phyloP scores from a whole-genome alignment of 257 asterid genomes.

The Plantago elongata region DNA sequence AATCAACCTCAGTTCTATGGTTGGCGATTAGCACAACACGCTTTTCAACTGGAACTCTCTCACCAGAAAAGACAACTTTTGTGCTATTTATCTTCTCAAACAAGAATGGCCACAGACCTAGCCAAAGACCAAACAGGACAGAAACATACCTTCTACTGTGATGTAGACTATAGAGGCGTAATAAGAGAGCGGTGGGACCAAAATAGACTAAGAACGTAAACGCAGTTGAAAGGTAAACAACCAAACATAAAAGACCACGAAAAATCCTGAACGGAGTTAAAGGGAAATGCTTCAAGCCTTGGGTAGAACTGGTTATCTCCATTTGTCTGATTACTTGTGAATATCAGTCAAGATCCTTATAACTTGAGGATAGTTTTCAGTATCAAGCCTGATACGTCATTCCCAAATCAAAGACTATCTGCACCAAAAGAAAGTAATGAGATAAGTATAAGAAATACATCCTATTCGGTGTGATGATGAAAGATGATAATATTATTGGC shows the following conservation, averaged over 20 bases:
- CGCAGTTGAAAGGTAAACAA: constrained; percentile 57
- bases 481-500: no score
- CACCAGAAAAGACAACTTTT: constrained; percentile 78
- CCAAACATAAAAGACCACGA: constrained; percentile 62
- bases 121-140: constrained; percentile 71
- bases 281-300: constrained; percentile 53
- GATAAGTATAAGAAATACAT: background rate
- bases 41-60: constrained; percentile 56
- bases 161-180: constrained; percentile 63
- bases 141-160: constrained; percentile 69
- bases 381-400: constrained; percentile 14
- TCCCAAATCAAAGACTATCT: constrained; percentile 19
- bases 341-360: constrained; percentile 16
- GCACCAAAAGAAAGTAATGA: background rate
- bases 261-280: constrained; percentile 56
- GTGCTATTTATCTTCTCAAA: constrained; percentile 84
- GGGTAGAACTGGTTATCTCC: constrained; percentile 35
- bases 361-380: constrained; percentile 2
- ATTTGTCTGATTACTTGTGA: constrained; percentile 21
- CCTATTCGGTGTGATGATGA: no score
- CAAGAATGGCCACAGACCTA: constrained; percentile 91
- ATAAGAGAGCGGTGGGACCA: constrained; percentile 48
- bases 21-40: constrained; percentile 71
- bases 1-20: constrained; percentile 94
- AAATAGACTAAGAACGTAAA: constrained; percentile 63